Evolutionary conservation across 2,329 filamentous ascomycete genomes (phyloP).

Genomic region (Knufia petricola): DNA sequence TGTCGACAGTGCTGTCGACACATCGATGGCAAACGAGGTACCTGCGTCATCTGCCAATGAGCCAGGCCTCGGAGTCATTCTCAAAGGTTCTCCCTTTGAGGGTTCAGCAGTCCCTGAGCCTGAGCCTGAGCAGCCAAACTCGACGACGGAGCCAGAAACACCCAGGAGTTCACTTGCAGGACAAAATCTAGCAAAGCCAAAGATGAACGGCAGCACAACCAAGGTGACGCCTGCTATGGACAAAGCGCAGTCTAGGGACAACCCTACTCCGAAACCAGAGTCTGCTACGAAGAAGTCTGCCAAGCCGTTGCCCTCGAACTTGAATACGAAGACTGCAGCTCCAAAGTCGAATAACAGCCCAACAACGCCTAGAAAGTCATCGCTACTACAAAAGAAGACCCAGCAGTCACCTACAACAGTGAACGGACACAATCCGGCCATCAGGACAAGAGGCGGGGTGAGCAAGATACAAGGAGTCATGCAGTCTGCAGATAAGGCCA

Average conservation of each 20-base stretch:
- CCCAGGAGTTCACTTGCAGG: conserved; percentile 6
- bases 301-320: not conserved
- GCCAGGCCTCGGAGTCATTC: conserved; percentile 22
- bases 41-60: conserved; percentile 1
- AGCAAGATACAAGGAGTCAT: conserved; percentile 25
- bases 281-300: not conserved
- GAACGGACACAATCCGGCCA: conserved; percentile 6
- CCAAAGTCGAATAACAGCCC: conserved; percentile 12
- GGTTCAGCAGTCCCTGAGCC: conserved; percentile 13
- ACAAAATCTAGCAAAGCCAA: conserved; percentile 11
- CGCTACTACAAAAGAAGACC: conserved; percentile 12
- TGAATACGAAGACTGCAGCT: conserved; percentile 2
- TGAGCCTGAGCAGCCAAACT: conserved; percentile 2
- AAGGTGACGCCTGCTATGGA: not conserved
- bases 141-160: conserved; percentile 1
- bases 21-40: not conserved
- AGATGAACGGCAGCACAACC: conserved; percentile 7
- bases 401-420: conserved; percentile 12
- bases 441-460: conserved; percentile 16
- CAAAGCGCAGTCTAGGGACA: not conserved
- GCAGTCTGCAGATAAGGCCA: conserved; percentile 22
- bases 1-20: not conserved
- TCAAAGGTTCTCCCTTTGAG: conserved; percentile 27
- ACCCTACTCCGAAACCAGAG: not conserved
- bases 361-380: conserved; percentile 9